Evolutionary conservation across 2,329 filamentous ascomycete species (phyloP), one percentile per base, ranked within the genome.

Genomic region (Aurifilum marmelostoma): DNA sequence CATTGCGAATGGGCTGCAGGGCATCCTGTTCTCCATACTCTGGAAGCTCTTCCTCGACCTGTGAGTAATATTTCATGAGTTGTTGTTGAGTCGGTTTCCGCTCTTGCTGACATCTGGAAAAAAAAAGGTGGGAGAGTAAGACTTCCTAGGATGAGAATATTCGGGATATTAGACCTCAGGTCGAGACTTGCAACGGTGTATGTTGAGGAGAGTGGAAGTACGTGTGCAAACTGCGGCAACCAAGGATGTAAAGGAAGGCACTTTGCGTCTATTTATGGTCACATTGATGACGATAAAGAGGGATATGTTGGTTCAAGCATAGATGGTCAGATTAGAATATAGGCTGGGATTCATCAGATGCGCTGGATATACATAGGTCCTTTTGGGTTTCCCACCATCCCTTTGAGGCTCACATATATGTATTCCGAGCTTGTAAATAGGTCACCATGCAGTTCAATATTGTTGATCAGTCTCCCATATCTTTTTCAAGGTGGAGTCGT

Each of bases 11-110:
- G 83, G 83, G 0, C 72, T 84, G 2, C 83, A 84, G 65, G 81
- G 83, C 0, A 73, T 84, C 3, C 24, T 84, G 3, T 84, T 84
- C 64, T 83, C 82, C 3, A 83, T 84, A 21, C 72, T 84, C 1
- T 84, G 83, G 83, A 84, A 83, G 65, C 69, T 84, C 0, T 84
- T 84, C 68, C 73, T 84, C 14, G 82, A 84, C 58, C 61, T 84
- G 83, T 84, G 52, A 77, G 82, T 80, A 67, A 8, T n/a, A n/a
- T n/a, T n/a, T 12, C 37, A 39, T 2, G 4, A 34, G 34, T 34
- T 47, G 43, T n/a, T n/a, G n/a, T n/a, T n/a, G n/a, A n/a, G n/a
- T n/a, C n/a, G n/a, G n/a, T n/a, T n/a, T n/a, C n/a, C n/a, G n/a
- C n/a, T n/a, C n/a, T 6, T 39, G 32, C 65, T 67, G 43, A 62